These are phyloP conservation scores for Daldinia sp. DNA, from an alignment of 2,329 filamentous ascomycete genomes.

Conservation along the genomic window DNA sequence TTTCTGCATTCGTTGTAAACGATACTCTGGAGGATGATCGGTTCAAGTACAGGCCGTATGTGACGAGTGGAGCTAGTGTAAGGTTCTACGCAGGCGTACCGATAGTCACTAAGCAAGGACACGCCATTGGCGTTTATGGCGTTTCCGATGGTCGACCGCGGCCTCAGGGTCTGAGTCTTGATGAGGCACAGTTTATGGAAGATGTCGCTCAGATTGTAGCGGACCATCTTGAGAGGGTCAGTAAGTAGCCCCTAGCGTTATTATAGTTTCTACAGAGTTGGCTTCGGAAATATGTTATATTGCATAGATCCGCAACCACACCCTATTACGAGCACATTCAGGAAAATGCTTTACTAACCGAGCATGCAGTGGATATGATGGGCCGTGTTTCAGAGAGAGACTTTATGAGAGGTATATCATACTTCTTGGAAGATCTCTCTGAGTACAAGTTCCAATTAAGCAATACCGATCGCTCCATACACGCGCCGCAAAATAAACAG, in stretches of 20 bases:
- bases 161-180: conserved; percentile 58
- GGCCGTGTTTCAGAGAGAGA: conserved; percentile 43
- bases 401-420: conserved; percentile 44
- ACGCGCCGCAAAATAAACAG: conserved; percentile 4
- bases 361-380: conserved; percentile 36
- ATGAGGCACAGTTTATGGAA: conserved; percentile 65
- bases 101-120: conserved; percentile 65
- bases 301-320: neutral
- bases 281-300: neutral
- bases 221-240: conserved; percentile 70
- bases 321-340: neutral
- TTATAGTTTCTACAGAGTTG: too few species aligned
- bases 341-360: conserved; percentile 17
- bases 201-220: conserved; percentile 69
- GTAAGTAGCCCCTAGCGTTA: conserved; percentile 41
- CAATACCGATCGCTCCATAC: conserved; percentile 27
- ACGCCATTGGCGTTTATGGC: conserved; percentile 71
- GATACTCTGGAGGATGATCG: conserved; percentile 52
- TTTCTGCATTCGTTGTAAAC: conserved; percentile 49
- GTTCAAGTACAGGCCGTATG: conserved; percentile 52
- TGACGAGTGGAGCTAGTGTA: conserved; percentile 50
- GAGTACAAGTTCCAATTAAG: conserved; percentile 44
- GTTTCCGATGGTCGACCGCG: conserved; percentile 65
- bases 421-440: conserved; percentile 44
- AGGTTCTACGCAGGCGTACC: conserved; percentile 64